Base-by-base conservation (phyloP, 2,329 filamentous ascomycete genomes). In the Epichloe brachyelytri region DNA sequence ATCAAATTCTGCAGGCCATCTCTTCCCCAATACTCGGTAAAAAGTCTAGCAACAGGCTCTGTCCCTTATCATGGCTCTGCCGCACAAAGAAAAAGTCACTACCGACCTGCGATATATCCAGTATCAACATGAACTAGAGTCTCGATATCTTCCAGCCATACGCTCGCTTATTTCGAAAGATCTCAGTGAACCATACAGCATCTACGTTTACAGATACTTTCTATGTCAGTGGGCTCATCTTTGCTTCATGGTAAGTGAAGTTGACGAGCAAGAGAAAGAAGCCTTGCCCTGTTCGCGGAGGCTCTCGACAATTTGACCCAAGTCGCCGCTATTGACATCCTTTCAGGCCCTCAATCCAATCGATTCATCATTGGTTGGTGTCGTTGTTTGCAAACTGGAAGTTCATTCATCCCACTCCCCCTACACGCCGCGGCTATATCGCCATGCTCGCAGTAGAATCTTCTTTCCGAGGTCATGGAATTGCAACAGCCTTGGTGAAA, bases 181-280 rank as follows among this genome's bases (percentile, higher is more conserved):
- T 65, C 77, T 98, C 47, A 97, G 91, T 59, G 93, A 98, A 68
- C 93, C 93, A 1, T 98, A 98, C 68, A 97, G 91, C 70, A 97
- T 98, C 65, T 98, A 98, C 71, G 93, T 98, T 53, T 98, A 97
- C 68, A 83, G 93, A 34, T 98, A 98, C 67, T 98, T 98, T 62
- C 74, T 98, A 17, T 95, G 94, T 64, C 89, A 97, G 77, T 98
- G 93, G 93, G 86, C 87, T 5, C 85, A 97, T 63, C 73, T 98
- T n/a, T 98, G 93, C 69, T 97, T 88, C 69, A 87, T 97, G 82
- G 89, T 91, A 36, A 54, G 61, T 55, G 15, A 17, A 15, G 30
- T n/a, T 15, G 17, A 14, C 15, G 10, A n/a, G 15, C 44, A 33
- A 17, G 33, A 10, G 17, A 37, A 8, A 10, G 17, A 37, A 8